These are phyloP conservation scores for Aspergillus sp. DNA, from an alignment of 2,329 filamentous ascomycete species.

Conservation along the genomic window DNA sequence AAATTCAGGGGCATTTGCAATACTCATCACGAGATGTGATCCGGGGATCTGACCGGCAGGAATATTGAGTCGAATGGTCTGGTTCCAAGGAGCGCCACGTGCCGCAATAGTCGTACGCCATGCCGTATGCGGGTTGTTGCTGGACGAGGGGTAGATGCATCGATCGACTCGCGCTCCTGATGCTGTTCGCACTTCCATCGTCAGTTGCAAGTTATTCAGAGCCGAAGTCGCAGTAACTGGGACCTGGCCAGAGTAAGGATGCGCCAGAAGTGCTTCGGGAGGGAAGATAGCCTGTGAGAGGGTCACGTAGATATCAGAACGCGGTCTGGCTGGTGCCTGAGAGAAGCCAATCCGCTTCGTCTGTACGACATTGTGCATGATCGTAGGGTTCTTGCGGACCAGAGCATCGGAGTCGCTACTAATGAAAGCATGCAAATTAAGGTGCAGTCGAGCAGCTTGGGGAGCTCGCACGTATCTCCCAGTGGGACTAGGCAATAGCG, in stretches of 20 bases:
- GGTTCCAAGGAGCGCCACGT: conserved; percentile 74
- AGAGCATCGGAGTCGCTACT: conserved; percentile 69
- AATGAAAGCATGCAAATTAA: conserved; percentile 71
- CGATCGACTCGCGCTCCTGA: conserved; percentile 75
- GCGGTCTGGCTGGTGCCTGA: conserved; percentile 74
- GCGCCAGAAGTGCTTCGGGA: conserved; percentile 54
- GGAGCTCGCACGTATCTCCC: conserved; percentile 66
- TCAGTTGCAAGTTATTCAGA: conserved; percentile 73
- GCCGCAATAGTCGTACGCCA: conserved; percentile 81
- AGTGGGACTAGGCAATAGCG: conserved; percentile 64
- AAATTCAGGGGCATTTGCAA: conserved; percentile 76
- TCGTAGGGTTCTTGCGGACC: conserved; percentile 77
- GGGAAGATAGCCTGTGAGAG: conserved; percentile 70
- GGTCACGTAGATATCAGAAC: conserved; percentile 93
- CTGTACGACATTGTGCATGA: conserved; percentile 70
- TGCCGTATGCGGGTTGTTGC: conserved; percentile 66
- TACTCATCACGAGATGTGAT: conserved; percentile 79
- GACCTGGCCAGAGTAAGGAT: conserved; percentile 72
- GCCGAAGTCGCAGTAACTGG: conserved; percentile 57
- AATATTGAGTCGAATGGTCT: conserved; percentile 75
- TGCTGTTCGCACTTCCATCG: conserved; percentile 73
- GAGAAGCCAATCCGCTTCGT: conserved; percentile 91
- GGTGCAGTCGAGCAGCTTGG: conserved; percentile 66
- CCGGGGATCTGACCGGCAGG: conserved; percentile 69
- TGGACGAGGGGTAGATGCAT: conserved; percentile 72